These are phyloP conservation scores for Lactifluus hygrophoroides DNA, from an alignment of 768 basidiomycete species.

Conservation along the genomic window DNA sequence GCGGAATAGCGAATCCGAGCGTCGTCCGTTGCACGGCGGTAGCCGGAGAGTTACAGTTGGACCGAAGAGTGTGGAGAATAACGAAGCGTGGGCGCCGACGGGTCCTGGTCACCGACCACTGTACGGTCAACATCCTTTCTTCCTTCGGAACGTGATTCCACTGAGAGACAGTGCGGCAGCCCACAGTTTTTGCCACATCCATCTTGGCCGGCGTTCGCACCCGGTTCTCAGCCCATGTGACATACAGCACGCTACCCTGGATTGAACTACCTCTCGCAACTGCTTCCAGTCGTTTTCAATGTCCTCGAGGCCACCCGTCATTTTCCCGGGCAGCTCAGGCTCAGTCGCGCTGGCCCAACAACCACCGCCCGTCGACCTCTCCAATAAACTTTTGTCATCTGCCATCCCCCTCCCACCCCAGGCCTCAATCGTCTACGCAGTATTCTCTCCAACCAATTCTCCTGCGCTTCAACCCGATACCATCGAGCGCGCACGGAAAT, in stretches of 20 bases:
- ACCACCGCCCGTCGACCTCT: constrained; percentile 29
- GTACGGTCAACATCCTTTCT: background rate
- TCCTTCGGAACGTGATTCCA: too few relatives aligned
- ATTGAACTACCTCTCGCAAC: background rate
- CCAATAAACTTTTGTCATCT: constrained; percentile 39
- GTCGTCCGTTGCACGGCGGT: background rate
- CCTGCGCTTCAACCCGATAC: constrained; percentile 29
- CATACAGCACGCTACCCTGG: background rate
- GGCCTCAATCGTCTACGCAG: constrained; percentile 38
- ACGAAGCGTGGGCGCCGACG: background rate
- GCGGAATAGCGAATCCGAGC: background rate
- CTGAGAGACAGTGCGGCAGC: background rate
- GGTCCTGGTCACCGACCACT: background rate
- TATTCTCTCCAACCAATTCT: constrained; percentile 32
- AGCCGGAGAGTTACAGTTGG: background rate
- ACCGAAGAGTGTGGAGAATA: background rate
- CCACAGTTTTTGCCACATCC: background rate
- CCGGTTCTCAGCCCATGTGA: constrained; percentile 6
- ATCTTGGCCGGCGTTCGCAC: background rate
- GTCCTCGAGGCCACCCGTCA: constrained; percentile 23
- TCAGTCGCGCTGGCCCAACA: constrained; percentile 25
- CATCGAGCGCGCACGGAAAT: constrained; percentile 50
- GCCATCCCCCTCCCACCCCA: constrained; percentile 37
- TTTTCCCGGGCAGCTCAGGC: constrained; percentile 28
- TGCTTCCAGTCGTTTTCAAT: constrained; percentile 16